Evolutionary conservation across 2,329 filamentous ascomycete genomes (phyloP).

Genomic region (Beauveria pseudobassiana): DNA sequence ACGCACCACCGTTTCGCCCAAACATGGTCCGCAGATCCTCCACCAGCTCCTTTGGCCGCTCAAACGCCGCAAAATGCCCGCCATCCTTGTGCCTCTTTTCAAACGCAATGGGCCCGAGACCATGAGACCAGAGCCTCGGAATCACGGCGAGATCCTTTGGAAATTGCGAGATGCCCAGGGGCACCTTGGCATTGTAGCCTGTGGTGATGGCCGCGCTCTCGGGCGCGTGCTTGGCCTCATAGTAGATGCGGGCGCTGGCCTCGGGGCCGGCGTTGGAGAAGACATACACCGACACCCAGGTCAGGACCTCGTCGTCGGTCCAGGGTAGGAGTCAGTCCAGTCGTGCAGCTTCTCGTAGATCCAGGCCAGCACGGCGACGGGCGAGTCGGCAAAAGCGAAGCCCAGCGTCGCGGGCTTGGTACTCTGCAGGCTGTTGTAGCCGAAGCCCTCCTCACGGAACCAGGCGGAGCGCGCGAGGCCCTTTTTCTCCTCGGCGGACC

Average conservation of each 20-base stretch:
- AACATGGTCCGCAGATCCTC: constrained; percentile 49
- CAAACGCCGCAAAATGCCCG: constrained; percentile 51
- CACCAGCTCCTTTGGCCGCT: constrained; percentile 42
- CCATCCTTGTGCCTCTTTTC: constrained; percentile 40
- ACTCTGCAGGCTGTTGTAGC: constrained; percentile 25
- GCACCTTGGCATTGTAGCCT: constrained; percentile 18
- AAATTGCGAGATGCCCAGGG: constrained; percentile 41
- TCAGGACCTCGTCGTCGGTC: constrained; percentile 66
- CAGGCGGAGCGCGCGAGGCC: constrained; percentile 46
- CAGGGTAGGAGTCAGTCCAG: constrained; percentile 64
- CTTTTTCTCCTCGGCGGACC: constrained; percentile 40
- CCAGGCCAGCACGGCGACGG: constrained; percentile 62
- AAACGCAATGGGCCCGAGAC: constrained; percentile 49
- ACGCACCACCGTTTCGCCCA: constrained; percentile 38
- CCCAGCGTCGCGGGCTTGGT: constrained; percentile 65
- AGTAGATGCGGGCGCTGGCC: constrained; percentile 62
- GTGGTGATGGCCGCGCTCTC: not conserved
- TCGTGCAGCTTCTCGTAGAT: constrained; percentile 70
- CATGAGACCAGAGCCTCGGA: constrained; percentile 46
- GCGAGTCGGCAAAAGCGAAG: constrained; percentile 59
- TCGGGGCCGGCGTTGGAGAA: constrained; percentile 60
- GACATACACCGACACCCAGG: constrained; percentile 64
- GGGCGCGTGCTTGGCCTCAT: constrained; percentile 49
- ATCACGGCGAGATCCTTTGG: constrained; percentile 47
- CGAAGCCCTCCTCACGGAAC: constrained; percentile 45